Percentiles rank a stretch among this genome's conserved stretches.
Evolutionary conservation across 768 basidiomycete genomes (phyloP).

Genomic region (Fomitopsis serialis): DNA sequence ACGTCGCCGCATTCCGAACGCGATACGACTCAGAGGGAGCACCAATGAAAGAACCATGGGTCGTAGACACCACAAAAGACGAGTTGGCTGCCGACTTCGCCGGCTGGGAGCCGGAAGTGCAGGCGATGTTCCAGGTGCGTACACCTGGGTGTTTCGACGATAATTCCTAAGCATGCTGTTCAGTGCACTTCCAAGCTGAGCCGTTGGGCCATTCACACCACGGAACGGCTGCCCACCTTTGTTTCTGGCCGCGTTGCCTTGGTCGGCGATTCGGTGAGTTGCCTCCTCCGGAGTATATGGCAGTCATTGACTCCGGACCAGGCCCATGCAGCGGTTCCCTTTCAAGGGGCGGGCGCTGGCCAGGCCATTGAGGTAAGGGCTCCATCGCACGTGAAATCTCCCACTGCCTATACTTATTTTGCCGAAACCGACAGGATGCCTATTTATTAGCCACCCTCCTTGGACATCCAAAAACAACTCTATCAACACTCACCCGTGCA

Average conservation of each 20-base stretch:
- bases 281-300: background rate
- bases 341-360: slow-evolving; percentile 40
- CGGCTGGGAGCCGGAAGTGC: slow-evolving; percentile 57
- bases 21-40: slow-evolving; percentile 49
- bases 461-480: slow-evolving; percentile 32
- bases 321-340: slow-evolving; percentile 37
- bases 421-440: slow-evolving; percentile 28
- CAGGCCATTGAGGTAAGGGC: slow-evolving; percentile 36
- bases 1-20: slow-evolving; percentile 54
- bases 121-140: slow-evolving; percentile 46
- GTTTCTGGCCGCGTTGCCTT: slow-evolving; percentile 48
- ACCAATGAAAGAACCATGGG: slow-evolving; percentile 46
- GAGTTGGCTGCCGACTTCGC: slow-evolving; percentile 42
- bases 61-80: slow-evolving; percentile 35
- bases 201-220: slow-evolving; percentile 58
- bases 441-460: slow-evolving; percentile 35
- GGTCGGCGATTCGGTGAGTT: slow-evolving; percentile 34
- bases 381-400: background rate
- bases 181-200: background rate
- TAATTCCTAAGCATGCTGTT: no score
- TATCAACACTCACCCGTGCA: slow-evolving; percentile 14
- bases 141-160: background rate
- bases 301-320: background rate
- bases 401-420: background rate
- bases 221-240: slow-evolving; percentile 45